Percentiles rank a stretch among this genome's conserved stretches.
phyloP scores from a whole-genome alignment of 148 eudicot genomes.

The Persicaria maculosa region DNA sequence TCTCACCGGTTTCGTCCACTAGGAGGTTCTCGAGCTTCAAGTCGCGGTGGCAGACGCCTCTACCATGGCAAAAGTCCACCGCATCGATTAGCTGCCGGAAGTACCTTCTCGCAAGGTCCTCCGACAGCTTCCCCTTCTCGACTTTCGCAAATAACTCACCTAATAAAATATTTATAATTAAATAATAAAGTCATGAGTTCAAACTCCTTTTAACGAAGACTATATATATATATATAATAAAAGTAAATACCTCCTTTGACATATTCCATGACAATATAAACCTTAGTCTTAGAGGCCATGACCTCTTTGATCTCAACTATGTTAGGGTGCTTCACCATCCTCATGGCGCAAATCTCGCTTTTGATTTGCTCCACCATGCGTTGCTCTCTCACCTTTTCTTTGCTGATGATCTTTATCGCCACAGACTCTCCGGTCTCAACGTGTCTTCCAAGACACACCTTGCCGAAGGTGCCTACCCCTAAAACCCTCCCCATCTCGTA shows the following conservation, averaged over 20 bases:
- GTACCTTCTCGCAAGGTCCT: conserved; percentile 36
- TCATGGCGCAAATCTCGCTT: conserved; percentile 46
- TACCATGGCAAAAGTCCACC: conserved; percentile 44
- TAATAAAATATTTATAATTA: too few species aligned
- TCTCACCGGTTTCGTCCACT: conserved; percentile 38
- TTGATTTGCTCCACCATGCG: conserved; percentile 42
- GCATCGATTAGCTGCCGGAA: conserved; percentile 49
- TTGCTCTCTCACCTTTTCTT: conserved; percentile 35
- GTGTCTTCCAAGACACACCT: conserved; percentile 29
- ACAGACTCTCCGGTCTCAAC: conserved; percentile 26
- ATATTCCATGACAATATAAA: conserved; percentile 45
- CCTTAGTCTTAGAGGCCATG: conserved; percentile 50
- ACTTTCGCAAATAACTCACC: conserved; percentile 44
- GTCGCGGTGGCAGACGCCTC: conserved; percentile 53
- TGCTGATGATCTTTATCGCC: conserved; percentile 46
- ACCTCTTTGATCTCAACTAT: conserved; percentile 54
- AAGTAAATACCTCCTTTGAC: conserved; percentile 30
- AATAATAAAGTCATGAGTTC: too few species aligned
- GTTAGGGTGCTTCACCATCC: conserved; percentile 39
- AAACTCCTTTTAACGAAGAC: too few species aligned
- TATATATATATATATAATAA: too few species aligned
- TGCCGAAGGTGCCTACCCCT: conserved; percentile 55
- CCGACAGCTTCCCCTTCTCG: conserved; percentile 23
- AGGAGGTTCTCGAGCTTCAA: conserved; percentile 50
- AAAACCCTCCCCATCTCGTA: conserved; percentile 34